Evolutionary conservation across 257 asterid genomes (phyloP), one percentile per base, ranked within the genome.

Genomic region (Penstemon newberryi): DNA sequence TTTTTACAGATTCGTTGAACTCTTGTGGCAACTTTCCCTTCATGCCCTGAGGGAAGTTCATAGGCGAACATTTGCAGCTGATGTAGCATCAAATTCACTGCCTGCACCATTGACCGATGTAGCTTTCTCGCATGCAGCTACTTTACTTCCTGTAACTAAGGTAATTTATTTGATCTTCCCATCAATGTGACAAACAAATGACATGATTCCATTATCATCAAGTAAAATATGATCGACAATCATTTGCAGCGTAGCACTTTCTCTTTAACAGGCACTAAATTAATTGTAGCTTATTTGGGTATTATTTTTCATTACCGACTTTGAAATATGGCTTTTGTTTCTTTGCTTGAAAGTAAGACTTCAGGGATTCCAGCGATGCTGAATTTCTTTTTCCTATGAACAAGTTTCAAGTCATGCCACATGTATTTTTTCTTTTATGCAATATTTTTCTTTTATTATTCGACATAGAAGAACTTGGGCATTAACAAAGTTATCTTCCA

Each of bases 21-120:
- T 94, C 66, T 70, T 94, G 55, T 94, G 99, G 99, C 99, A 94
- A 82, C 97, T 94, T 73, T 94, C 99, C 43, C 71, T 94, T 84
- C 99, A 94, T 81, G 99, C 99, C 77, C 71, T 91, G 82, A 85
- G 99, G 77, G 99, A 94, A 79, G 99, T 94, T 73, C 98, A 94
- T 73, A 81, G 95, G 80, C 85, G 99, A 60, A 84, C 89, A 41
- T 94, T 91, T 78, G 79, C 95, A 13, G 85, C 96, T 77, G 99
- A 94, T 75, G 86, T 91, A 65, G 89, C 96, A 56, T 89, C 97
- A 68, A 91, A 87, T 63, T 94, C 99, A 38, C 80, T 84, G 73
- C 99, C 99, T 55, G 95, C 96, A 56, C 95, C 99, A 57, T 77
- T 94, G 78, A 94, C 99, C 47, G 99, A 94, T 84, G 97, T 94